These are phyloP conservation scores for Ricinus communis DNA, from an alignment of 345 rosid species.

Conservation along the genomic window DNA sequence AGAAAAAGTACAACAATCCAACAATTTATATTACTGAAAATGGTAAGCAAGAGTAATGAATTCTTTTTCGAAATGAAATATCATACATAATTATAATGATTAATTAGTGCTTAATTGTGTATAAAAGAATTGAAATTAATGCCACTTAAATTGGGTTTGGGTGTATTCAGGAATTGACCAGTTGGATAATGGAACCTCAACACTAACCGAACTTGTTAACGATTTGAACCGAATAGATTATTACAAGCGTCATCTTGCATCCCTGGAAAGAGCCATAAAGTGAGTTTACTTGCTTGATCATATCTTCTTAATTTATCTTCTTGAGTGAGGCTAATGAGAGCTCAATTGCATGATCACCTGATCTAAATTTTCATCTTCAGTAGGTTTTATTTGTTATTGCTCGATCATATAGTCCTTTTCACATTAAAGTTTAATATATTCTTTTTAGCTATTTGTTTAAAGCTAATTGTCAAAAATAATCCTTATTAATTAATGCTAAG, in stretches of 20 bases:
- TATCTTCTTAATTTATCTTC: background rate
- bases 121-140: background rate
- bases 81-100: too few relatives aligned
- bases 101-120: too few relatives aligned
- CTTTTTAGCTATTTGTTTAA: too few relatives aligned
- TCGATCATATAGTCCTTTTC: too few relatives aligned
- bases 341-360: too few relatives aligned
- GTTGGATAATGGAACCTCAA: background rate
- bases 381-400: too few relatives aligned
- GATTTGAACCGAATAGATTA: background rate
- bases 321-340: too few relatives aligned
- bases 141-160: background rate
- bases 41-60: conserved; percentile 29
- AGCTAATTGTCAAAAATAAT: too few relatives aligned
- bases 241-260: background rate
- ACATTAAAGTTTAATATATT: too few relatives aligned
- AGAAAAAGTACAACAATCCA: conserved; percentile 39
- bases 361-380: too few relatives aligned
- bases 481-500: too few relatives aligned
- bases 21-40: conserved; percentile 52
- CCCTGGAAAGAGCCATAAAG: background rate
- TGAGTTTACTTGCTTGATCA: background rate
- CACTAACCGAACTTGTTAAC: background rate
- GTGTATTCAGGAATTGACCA: conserved; percentile 9
- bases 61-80: background rate